These are phyloP conservation scores for Rhizophora apiculata DNA, from an alignment of 345 rosid genomes.

Conservation along the genomic window DNA sequence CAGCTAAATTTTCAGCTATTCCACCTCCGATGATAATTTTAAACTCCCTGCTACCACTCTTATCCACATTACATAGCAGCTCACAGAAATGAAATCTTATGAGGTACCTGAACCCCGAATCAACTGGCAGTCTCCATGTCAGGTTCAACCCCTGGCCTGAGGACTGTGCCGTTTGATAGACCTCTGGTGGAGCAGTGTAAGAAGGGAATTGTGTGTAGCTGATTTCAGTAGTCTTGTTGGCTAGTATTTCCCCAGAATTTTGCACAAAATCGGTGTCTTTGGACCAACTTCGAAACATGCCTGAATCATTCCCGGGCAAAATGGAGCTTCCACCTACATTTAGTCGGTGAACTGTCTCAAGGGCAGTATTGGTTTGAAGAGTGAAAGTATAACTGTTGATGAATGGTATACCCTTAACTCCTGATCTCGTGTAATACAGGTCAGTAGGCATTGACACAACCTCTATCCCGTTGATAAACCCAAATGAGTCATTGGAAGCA, in stretches of 20 bases:
- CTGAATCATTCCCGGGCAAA: not conserved
- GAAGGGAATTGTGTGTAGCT: not conserved
- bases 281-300: constrained; percentile 3
- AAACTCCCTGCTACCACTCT: not conserved
- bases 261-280: not conserved
- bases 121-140: constrained; percentile 1
- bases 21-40: not conserved
- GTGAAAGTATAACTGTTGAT: not conserved
- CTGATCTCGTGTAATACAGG: not conserved
- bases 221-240: not conserved
- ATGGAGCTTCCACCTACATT: constrained; percentile 1
- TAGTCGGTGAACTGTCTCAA: not conserved
- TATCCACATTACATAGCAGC: not conserved
- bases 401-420: not conserved
- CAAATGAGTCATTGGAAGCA: not conserved
- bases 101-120: not conserved
- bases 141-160: not conserved
- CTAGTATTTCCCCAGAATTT: not conserved
- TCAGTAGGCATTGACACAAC: not conserved
- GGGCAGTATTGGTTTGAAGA: not conserved
- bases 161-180: constrained; percentile 1
- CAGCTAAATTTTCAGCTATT: not conserved
- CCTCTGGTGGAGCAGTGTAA: not conserved
- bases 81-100: not conserved
- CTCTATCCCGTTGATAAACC: not conserved